Base-by-base conservation (phyloP, 164 flowering plant genomes). In the Berberis thunbergii region DNA sequence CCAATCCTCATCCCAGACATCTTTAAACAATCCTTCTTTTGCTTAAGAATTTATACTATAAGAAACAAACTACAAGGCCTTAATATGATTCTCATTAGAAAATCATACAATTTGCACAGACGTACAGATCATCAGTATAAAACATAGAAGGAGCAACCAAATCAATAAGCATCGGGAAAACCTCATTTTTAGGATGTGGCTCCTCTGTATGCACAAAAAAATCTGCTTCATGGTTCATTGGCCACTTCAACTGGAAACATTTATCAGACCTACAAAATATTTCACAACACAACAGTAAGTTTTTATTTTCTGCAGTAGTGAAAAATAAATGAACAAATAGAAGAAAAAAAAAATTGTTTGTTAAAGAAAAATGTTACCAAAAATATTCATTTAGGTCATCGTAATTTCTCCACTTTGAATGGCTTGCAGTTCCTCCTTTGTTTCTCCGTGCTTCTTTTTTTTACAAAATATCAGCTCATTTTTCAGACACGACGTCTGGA, bases 301-400 rank as follows among this genome's bases (percentile, higher is more conserved):
- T n/a, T n/a, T n/a, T n/a, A n/a, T n/a, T n/a, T n/a, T n/a, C n/a
- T n/a, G n/a, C n/a, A n/a, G n/a, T n/a, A n/a, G n/a, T n/a, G n/a
- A n/a, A n/a, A 60, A 44, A 7, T 44, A 8, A 3, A 42, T 9
- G 49, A 60, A 60, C 3, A 43, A 40, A 12, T 8, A n/a, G n/a
- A n/a, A n/a, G n/a, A n/a, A 60, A 45, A 12, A 5, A 4, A 0
- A 4, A 11, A n/a, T n/a, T n/a, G n/a, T 49, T 7, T 26, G 39
- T 50, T 48, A 39, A 61, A 64, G 45, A 4, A 65, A 8, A 62
- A 13, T 11, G 79, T 76, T 66, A 91, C 99, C 99, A 95, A 67
- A 95, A 95, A 74, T 95, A 95, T 76, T 95, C 99, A 76, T 95
- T 95, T 41, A 95, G 69, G 74, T 95, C 99, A 83, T 95, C 99